Evolutionary conservation across 306 rosid genomes (phyloP), one percentile per base, ranked within the genome.

Genomic region (Mimosa bimucronata): DNA sequence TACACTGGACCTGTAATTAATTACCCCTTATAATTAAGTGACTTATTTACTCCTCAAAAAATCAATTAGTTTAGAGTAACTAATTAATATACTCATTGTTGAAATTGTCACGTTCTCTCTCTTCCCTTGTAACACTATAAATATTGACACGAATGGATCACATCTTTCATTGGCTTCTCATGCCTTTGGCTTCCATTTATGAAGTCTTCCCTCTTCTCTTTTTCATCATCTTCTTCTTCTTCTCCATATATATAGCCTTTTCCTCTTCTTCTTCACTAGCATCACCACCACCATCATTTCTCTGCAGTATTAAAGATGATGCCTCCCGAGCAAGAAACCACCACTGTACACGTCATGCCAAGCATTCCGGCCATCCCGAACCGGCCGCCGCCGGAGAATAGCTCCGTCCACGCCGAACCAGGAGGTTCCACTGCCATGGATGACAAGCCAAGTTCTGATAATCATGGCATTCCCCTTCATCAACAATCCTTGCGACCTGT

Each of bases 291-390:
- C 31, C 5, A 19, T n/a, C 15, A n/a, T 55, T 25, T n/a, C 38
- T 74, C 50, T 52, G 3, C 9, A 15, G 18, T 25, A 48, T 34
- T 34, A 34, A 31, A 81, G 75, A 92, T 92, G 96, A 92, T 90
- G 91, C 96, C 97, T 65, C 96, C 95, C 19, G 90, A 87, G 86
- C 97, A 90, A 82, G 94, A 92, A 84, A 89, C 88, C 34, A 67
- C 38, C 70, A 64, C 31, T 73, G 78, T 80, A 19, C 52, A 67
- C 1, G 11, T 40, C 46, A 66, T 88, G 50, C 81, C 90, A 9
- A 85, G 82, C 50, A 83, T 46, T 37, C 85, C 82, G 18, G 71
- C 82, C 50, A 83, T 31, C 71, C 37, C 82, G 0, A 85, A 61
- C 73, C 80, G 95, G 45, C 12, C 85, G 7, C 30, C 84, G 9